phyloP scores from a whole-genome alignment of 208 protist genomes.

The Strigomonas culicis region DNA sequence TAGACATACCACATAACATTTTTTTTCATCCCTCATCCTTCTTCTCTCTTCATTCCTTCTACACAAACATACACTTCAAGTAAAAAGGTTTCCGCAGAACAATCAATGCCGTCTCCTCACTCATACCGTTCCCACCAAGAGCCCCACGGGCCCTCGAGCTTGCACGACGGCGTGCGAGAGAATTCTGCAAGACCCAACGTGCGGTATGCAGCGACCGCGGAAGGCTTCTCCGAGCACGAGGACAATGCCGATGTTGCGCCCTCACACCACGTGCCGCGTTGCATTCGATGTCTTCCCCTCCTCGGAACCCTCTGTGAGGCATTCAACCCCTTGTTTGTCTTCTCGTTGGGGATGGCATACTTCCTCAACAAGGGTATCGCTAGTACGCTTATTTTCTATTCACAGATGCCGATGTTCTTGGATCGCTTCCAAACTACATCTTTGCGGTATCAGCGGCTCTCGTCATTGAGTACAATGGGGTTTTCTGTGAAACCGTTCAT shows the following conservation, averaged over 20 bases:
- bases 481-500: slow-evolving; percentile 31
- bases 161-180: no score
- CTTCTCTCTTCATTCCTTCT: no score
- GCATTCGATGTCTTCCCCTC: slow-evolving; percentile 12
- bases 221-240: background rate
- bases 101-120: no score
- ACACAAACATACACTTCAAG: no score
- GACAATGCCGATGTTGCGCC: background rate
- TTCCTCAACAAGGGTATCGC: slow-evolving; percentile 33
- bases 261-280: no score
- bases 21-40: no score
- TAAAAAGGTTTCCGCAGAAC: no score
- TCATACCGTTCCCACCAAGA: no score
- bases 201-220: no score
- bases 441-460: slow-evolving; percentile 25
- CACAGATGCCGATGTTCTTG: slow-evolving; percentile 23
- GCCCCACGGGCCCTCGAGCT: no score
- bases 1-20: no score
- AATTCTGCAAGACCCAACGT: no score
- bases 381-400: slow-evolving; percentile 7
- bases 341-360: slow-evolving; percentile 25
- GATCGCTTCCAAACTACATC: slow-evolving; percentile 18
- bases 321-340: slow-evolving; percentile 21
- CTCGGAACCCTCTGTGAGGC: slow-evolving; percentile 20
- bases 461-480: slow-evolving; percentile 21